Base-by-base conservation (phyloP, 2,329 filamentous ascomycete species). In the Ambrosiella beaveri region DNA sequence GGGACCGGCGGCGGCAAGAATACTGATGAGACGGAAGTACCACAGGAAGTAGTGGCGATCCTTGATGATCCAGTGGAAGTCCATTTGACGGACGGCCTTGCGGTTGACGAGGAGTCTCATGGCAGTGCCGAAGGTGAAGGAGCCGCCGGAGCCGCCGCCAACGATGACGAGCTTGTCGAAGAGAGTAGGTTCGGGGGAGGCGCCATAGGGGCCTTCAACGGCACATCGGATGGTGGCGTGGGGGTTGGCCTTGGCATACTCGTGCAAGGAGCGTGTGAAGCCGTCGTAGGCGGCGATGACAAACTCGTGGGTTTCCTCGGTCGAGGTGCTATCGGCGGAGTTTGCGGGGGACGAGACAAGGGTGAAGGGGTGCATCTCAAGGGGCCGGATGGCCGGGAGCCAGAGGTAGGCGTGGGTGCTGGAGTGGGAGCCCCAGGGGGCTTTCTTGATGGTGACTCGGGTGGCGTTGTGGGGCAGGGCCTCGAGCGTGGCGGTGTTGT, bases 351-450 rank as follows among this genome's bases (percentile, higher is more conserved):
- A 72, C 19, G 72, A 67, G 19, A 76, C 75, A 54, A 84, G 77
- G 1, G 80, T 84, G 63, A 84, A 84, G 0, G 81, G 81, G 61
- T 85, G 82, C 1, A 76, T 80, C 66, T 84, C 77, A 15, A 76
- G 68, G 1, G 70, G 63, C 8, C 80, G 75, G 53, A 84, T 73
- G 3, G 69, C 69, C 0, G 81, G 82, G 6, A 84, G 74, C 79
- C 79, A 84, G 37, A 85, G 66, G 64, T 82, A 84, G 63, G 78
- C 79, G 64, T 85, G 81, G 61, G 78, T 77, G 1, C 80, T 81
- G 0, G 80, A 73, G 1, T 68, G 66, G 1, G 75, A 74, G 1
- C 68, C 66, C 0, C 71, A 61, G 0, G 75, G 74, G 2, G 74
- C 71, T 65, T 78, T 77, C 54, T 71, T 68, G 38, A 82, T 67